Evolutionary conservation across 1,139 yeast genomes (phyloP), one percentile per base, ranked within the genome.

Genomic region (Suhomyces yuchorum): DNA sequence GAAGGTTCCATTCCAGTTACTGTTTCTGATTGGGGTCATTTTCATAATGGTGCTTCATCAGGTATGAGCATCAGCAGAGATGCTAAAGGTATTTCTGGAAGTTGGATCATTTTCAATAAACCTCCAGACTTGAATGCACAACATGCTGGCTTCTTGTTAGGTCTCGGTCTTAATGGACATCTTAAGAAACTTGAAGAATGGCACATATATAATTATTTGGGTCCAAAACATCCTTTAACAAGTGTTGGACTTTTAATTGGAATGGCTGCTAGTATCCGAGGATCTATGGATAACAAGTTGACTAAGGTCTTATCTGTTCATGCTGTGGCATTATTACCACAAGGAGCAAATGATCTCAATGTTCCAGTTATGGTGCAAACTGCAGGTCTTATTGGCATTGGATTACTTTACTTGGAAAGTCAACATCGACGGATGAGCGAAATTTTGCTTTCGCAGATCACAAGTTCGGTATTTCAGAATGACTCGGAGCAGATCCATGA

Each of bases 91-190:
- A 83, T 93, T 7, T 82, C 85, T 17, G 97, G 97, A 0, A 86
- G 96, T 57, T 92, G 98, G 98, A 87, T 92, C 39, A 87, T 86
- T 1, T 91, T 87, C 64, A 91, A 91, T 59, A 87, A 84, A 56
- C 96, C 97, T 0, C 78, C 80, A 1, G 76, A 73, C 8, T 67
- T 87, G 40, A 85, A 81, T 56, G 78, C 96, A 0, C 96, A 87
- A 54, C 97, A 92, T 68, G 98, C 97, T 17, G 99, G 99, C 0
- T 91, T 95, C 57, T 68, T 95, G n/a, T 70, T 91, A 23, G 99
- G 98, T 0, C 70, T 93, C 20, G 99, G 99, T 0, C 71, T 95
- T 38, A 90, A 90, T 68, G 98, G 98, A 0, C 97, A 92, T 62
- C 68, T 95, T 55, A 84, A 81, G 52, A 77, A 77, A 40, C 70